A percentile compares a stretch with the other conserved stretches of the same genome.
These are phyloP conservation scores for Entoloma clypeatum DNA, from an alignment of 1,284 basidiomycete species.

Conservation along the genomic window DNA sequence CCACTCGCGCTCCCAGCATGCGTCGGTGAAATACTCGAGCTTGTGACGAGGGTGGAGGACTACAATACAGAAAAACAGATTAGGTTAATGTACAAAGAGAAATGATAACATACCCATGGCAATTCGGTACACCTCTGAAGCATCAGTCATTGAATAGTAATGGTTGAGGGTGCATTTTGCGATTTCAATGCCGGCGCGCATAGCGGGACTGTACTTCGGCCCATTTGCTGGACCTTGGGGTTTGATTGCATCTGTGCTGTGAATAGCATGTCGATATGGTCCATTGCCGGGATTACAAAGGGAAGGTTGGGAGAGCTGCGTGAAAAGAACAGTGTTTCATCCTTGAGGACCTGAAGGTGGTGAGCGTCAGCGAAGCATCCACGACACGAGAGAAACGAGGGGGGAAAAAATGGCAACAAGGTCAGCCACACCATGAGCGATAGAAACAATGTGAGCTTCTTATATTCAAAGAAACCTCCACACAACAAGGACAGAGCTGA, in stretches of 20 bases:
- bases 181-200: too few relatives aligned
- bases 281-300: slow-evolving; percentile 27
- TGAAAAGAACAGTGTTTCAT: slow-evolving; percentile 25
- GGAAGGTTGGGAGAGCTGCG: slow-evolving; percentile 19
- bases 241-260: slow-evolving; percentile 5
- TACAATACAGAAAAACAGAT: too few relatives aligned
- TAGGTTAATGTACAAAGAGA: too few relatives aligned
- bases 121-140: slow-evolving; percentile 16
- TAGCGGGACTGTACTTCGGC: too few relatives aligned
- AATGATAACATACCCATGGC: too few relatives aligned
- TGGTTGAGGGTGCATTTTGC: slow-evolving; percentile 13
- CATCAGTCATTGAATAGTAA: slow-evolving; percentile 13
- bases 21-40: slow-evolving; percentile 20
- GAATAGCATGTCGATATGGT: slow-evolving; percentile 18
- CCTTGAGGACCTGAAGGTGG: slow-evolving; percentile 22
- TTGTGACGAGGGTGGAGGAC: slow-evolving; percentile 25
- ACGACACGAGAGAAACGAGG: neutral
- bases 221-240: slow-evolving; percentile 4
- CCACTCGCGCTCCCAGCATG: slow-evolving; percentile 20
- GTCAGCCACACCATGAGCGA: neutral
- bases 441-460: too few relatives aligned
- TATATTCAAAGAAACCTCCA: too few relatives aligned
- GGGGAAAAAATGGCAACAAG: neutral
- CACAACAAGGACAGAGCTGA: too few relatives aligned
- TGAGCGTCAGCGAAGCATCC: neutral